Evolutionary conservation across 495 filamentous ascomycete species (phyloP).

Genomic region (Tuber calosporum): DNA sequence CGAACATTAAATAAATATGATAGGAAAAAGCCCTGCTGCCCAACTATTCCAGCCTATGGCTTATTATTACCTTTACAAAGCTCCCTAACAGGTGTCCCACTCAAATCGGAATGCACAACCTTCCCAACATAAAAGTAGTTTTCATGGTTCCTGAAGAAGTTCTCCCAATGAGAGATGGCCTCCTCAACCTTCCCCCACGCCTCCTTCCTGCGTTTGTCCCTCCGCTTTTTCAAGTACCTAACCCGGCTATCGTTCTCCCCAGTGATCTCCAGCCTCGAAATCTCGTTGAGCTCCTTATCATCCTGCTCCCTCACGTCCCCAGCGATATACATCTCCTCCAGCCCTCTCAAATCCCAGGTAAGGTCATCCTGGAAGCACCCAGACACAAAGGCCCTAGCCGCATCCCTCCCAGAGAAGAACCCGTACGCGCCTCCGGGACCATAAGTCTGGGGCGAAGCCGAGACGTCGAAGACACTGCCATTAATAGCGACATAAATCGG

Average conservation of each 20-base stretch:
- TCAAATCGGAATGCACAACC: conserved; percentile 47
- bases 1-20: background rate
- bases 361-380: conserved; percentile 85
- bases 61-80: conserved; percentile 48
- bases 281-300: conserved; percentile 49
- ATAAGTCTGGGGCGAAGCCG: conserved; percentile 64
- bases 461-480: conserved; percentile 90
- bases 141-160: conserved; percentile 68
- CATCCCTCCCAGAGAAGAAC: conserved; percentile 81
- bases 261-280: conserved; percentile 50
- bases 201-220: conserved; percentile 49
- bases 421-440: conserved; percentile 83
- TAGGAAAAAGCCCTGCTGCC: conserved; percentile 7
- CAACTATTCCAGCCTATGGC: conserved; percentile 29
- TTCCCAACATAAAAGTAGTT: conserved; percentile 69
- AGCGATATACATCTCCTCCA: conserved; percentile 83
- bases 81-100: conserved; percentile 44
- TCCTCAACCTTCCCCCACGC: conserved; percentile 54
- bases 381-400: conserved; percentile 88
- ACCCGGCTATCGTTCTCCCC: conserved; percentile 50
- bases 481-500: conserved; percentile 93
- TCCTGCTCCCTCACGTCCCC: conserved; percentile 56
- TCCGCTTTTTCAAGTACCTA: conserved; percentile 54
- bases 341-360: conserved; percentile 72
- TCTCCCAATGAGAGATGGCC: conserved; percentile 58